phyloP scores from a whole-genome alignment of 805 yeast genomes.

The Metschnikowia cerradonensis region DNA sequence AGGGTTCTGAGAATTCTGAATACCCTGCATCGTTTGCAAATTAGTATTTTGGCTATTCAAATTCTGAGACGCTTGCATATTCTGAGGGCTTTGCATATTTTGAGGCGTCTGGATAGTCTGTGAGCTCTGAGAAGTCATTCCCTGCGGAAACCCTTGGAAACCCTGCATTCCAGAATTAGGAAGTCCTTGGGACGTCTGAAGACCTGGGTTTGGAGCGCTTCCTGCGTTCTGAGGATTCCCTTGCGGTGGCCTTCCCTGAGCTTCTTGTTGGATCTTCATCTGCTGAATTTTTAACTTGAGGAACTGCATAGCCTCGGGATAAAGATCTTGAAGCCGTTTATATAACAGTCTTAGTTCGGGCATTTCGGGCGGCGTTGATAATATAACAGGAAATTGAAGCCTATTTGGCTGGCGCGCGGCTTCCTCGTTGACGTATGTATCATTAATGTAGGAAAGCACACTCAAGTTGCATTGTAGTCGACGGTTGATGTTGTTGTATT shows the following conservation, averaged over 20 bases:
- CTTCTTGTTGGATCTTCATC: slow-evolving; percentile 29
- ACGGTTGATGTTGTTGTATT: slow-evolving; percentile 38
- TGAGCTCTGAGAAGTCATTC: slow-evolving; percentile 1
- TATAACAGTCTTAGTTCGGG: slow-evolving; percentile 50
- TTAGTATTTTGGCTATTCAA: neutral
- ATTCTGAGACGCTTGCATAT: neutral
- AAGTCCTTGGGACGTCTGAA: slow-evolving; percentile 3
- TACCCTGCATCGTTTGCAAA: slow-evolving; percentile 7
- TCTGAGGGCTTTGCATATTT: slow-evolving; percentile 3
- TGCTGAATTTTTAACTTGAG: slow-evolving; percentile 35
- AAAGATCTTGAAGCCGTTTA: slow-evolving; percentile 44
- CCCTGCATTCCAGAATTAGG: neutral
- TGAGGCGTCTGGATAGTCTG: slow-evolving; percentile 13
- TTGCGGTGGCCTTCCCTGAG: slow-evolving; percentile 8
- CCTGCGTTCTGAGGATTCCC: slow-evolving; percentile 6
- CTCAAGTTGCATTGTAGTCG: slow-evolving; percentile 41
- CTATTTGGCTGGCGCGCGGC: slow-evolving; percentile 22
- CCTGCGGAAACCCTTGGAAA: slow-evolving; percentile 1
- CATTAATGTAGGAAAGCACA: slow-evolving; percentile 37
- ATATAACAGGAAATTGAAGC: slow-evolving; percentile 43
- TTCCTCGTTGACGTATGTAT: slow-evolving; percentile 32
- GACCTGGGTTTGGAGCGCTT: neutral
- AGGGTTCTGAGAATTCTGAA: slow-evolving; percentile 4
- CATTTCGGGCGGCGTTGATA: slow-evolving; percentile 52
- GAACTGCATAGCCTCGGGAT: slow-evolving; percentile 50